A percentile compares a stretch with the other conserved stretches of the same genome.
Evolutionary conservation across 2,329 filamentous ascomycete species (phyloP).

Genomic region (Calonectria pauciramosa): DNA sequence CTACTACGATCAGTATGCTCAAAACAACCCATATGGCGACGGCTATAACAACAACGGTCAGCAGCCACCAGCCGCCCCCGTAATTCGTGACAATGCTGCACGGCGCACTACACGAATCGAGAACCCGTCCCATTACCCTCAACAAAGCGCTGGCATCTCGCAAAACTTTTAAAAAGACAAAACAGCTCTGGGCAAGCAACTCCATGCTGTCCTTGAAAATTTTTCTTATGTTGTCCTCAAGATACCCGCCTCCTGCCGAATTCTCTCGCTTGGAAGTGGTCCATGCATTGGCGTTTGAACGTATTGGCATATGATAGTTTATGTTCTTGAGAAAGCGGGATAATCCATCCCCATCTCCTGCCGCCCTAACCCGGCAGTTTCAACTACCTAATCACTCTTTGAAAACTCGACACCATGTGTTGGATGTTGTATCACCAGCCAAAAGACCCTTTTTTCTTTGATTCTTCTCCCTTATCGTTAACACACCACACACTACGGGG

Average conservation of each 20-base stretch:
- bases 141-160: constrained; percentile 94
- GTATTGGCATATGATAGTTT: constrained; percentile 37
- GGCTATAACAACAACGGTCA: constrained; percentile 48
- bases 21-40: constrained; percentile 69
- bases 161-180: constrained; percentile 87
- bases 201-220: neutral
- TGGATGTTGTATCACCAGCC: constrained; percentile 18
- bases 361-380: constrained; percentile 7
- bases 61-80: constrained; percentile 72
- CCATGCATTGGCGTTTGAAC: constrained; percentile 37
- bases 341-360: constrained; percentile 13
- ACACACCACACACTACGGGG: constrained; percentile 15
- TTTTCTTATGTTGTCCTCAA: constrained; percentile 36
- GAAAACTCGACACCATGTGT: constrained; percentile 20
- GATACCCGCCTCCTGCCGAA: constrained; percentile 48
- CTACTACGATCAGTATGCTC: constrained; percentile 73
- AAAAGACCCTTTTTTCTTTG: neutral
- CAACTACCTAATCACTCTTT: constrained; percentile 30
- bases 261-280: constrained; percentile 45
- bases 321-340: constrained; percentile 22
- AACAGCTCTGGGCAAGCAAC: constrained; percentile 8
- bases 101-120: constrained; percentile 95
- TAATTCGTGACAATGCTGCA: constrained; percentile 94
- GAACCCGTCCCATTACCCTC: constrained; percentile 88
- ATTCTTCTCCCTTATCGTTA: constrained; percentile 22